Evolutionary conservation across 176 grass and related monocot genomes (phyloP).

Genomic region (Olyra latifolia): DNA sequence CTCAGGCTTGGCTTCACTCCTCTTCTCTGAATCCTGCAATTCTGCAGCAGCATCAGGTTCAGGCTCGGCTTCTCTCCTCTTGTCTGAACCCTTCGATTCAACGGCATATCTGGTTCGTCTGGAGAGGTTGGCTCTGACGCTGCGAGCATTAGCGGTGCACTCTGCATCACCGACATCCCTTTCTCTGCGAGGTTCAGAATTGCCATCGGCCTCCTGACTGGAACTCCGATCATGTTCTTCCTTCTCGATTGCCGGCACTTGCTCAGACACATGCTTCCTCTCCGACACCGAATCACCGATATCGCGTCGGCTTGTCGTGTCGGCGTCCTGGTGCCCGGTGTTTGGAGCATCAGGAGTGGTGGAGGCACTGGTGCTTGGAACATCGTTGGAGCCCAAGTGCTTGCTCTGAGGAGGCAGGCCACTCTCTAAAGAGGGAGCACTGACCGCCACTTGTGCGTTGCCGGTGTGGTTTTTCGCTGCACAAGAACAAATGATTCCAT

Average conservation of each 20-base stretch:
- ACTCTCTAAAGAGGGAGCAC: not conserved
- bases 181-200: not conserved
- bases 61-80: not conserved
- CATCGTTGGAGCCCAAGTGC: not conserved
- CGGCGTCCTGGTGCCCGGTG: not conserved
- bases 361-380: not conserved
- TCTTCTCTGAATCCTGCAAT: not conserved
- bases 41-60: not conserved
- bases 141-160: not conserved
- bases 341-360: not conserved
- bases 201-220: not conserved
- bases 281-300: not conserved
- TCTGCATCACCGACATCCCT: not conserved
- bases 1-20: not conserved
- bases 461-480: conserved; percentile 51
- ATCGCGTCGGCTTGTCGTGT: not conserved
- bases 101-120: not conserved
- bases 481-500: not conserved
- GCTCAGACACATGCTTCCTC: not conserved
- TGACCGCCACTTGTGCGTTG: not conserved
- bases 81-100: not conserved
- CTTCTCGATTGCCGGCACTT: not conserved
- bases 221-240: not conserved
- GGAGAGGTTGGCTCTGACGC: not conserved
- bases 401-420: not conserved